These are phyloP conservation scores for Phaeosphaeriaceae sp. DNA, from an alignment of 2,329 filamentous ascomycete genomes.

Conservation along the genomic window DNA sequence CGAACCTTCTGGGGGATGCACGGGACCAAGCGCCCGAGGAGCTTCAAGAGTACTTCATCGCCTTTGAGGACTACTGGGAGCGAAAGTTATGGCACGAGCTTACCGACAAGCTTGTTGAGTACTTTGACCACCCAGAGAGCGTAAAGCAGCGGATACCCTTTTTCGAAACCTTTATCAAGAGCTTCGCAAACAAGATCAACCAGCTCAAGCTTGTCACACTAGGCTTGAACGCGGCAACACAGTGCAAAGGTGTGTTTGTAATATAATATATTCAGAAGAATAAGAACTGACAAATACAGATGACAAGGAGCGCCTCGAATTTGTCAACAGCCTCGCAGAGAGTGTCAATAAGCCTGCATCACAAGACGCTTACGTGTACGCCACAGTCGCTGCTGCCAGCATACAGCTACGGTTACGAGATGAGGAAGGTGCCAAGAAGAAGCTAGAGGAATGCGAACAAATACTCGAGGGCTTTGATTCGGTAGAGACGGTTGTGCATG, in stretches of 20 bases:
- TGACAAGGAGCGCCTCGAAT: constrained; percentile 82
- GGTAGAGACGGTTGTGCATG: constrained; percentile 93
- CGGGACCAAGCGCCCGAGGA: constrained; percentile 86
- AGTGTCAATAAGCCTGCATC: constrained; percentile 92
- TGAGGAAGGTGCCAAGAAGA: constrained; percentile 80
- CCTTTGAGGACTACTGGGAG: constrained; percentile 97
- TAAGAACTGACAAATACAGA: constrained; percentile 64
- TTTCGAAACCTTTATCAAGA: constrained; percentile 93
- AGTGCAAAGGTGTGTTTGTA: constrained; percentile 72
- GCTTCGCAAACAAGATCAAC: constrained; percentile 98
- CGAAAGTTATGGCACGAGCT: constrained; percentile 99
- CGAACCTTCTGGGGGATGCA: constrained; percentile 90
- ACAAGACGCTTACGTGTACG: constrained; percentile 95
- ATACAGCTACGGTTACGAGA: constrained; percentile 83
- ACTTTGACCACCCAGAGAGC: constrained; percentile 84
- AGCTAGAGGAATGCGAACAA: constrained; percentile 84
- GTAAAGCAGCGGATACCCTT: constrained; percentile 83
- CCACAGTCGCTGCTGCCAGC: constrained; percentile 85
- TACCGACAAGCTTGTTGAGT: constrained; percentile 84
- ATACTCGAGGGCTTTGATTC: constrained; percentile 92
- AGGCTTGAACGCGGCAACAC: constrained; percentile 82
- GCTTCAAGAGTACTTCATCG: constrained; percentile 84
- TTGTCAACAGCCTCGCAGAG: constrained; percentile 81
- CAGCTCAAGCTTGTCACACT: constrained; percentile 95
- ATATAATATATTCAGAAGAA: neutral